phyloP scores from a whole-genome alignment of 768 basidiomycete species.

The Serendipita sp. region DNA sequence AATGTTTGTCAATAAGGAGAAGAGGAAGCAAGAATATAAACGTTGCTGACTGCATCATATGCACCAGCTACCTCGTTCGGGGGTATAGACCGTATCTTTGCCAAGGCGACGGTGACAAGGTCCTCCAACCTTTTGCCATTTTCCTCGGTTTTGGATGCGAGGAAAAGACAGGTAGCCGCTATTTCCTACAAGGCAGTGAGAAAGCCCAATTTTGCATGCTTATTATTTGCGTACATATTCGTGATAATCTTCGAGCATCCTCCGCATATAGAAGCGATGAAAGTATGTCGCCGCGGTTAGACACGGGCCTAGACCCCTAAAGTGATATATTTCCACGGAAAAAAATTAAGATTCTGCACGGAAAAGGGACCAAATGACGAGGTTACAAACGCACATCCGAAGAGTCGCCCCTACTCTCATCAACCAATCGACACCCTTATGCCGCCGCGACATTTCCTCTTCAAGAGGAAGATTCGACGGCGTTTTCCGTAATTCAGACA shows the following conservation, averaged over 20 bases:
- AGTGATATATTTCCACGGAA: conserved; percentile 12
- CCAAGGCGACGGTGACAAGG: conserved; percentile 57
- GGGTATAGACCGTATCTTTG: conserved; percentile 46
- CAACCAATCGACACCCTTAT: conserved; percentile 71
- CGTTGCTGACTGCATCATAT: not conserved
- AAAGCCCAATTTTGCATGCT: not conserved
- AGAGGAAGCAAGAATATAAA: conserved; percentile 3
- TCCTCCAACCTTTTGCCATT: conserved; percentile 77
- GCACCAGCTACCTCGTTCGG: conserved; percentile 24
- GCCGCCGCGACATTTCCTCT: conserved; percentile 62
- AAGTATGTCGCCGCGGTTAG: conserved; percentile 84
- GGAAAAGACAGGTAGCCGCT: conserved; percentile 72
- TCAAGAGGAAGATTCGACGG: conserved; percentile 24
- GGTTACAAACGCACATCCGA: conserved; percentile 41
- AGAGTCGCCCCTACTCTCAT: conserved; percentile 69
- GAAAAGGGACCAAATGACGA: not conserved
- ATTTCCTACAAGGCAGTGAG: conserved; percentile 39
- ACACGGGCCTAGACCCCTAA: conserved; percentile 64
- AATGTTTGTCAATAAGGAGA: conserved; percentile 6
- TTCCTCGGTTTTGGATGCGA: conserved; percentile 86
- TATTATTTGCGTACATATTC: conserved; percentile 47
- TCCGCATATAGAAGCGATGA: conserved; percentile 82
- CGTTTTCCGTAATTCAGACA: not conserved
- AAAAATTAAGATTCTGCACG: conserved; percentile 7
- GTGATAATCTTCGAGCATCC: conserved; percentile 67